phyloP scores from a whole-genome alignment of 768 basidiomycete genomes.

The Pleurotus djamor region DNA sequence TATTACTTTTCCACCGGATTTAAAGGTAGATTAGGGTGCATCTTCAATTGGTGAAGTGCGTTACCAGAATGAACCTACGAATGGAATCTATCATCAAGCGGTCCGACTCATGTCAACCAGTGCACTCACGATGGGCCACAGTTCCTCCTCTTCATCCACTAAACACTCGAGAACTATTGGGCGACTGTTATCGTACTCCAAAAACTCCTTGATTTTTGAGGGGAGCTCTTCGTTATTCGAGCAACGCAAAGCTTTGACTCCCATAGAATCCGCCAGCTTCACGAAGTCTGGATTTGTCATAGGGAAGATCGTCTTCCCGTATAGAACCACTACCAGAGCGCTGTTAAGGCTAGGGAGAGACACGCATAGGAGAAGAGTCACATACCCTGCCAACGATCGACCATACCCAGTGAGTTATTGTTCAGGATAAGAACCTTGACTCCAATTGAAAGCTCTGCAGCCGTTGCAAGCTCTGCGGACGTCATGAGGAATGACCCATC shows the following conservation, averaged over 20 bases:
- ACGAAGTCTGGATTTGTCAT: slow-evolving; percentile 98
- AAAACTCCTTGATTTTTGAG: slow-evolving; percentile 96
- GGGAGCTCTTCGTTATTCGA: slow-evolving; percentile 72
- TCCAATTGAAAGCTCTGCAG: slow-evolving; percentile 87
- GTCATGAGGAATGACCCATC: slow-evolving; percentile 99
- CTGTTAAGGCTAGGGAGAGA: neutral
- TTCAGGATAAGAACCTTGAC: slow-evolving; percentile 93
- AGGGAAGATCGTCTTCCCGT: slow-evolving; percentile 96
- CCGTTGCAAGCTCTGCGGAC: slow-evolving; percentile 97
- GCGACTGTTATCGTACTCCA: slow-evolving; percentile 85
- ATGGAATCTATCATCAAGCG: neutral
- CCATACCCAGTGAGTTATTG: slow-evolving; percentile 99
- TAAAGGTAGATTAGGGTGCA: slow-evolving; percentile 48
- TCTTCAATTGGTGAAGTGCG: slow-evolving; percentile 86
- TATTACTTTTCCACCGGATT: no score
- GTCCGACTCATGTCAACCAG: slow-evolving; percentile 9
- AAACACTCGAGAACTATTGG: slow-evolving; percentile 91
- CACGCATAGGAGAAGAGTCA: slow-evolving; percentile 1
- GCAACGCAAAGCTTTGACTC: slow-evolving; percentile 89
- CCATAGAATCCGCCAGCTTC: slow-evolving; percentile 85
- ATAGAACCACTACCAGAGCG: slow-evolving; percentile 73
- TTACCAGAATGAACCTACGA: slow-evolving; percentile 87
- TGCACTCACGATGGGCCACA: slow-evolving; percentile 79
- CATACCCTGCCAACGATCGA: slow-evolving; percentile 96
- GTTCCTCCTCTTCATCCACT: slow-evolving; percentile 82